These are phyloP conservation scores for Calamus simplicifolius DNA, from an alignment of 176 grass and related monocot species.

Conservation along the genomic window DNA sequence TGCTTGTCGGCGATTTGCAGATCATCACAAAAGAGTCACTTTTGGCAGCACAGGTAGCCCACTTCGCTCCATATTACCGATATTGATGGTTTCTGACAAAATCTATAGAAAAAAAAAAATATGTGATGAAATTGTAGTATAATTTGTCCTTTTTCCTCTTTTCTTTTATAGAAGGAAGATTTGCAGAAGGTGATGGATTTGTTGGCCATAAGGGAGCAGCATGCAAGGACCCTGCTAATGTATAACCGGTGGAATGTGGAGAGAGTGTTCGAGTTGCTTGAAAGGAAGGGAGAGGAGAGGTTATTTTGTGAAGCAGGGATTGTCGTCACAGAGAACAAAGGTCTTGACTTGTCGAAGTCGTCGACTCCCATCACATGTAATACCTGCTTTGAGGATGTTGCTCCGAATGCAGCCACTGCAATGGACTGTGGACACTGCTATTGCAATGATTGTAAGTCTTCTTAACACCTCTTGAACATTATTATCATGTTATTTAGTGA, in stretches of 20 bases:
- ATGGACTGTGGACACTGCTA: conserved; percentile 57
- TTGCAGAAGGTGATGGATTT: conserved; percentile 38
- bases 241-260: conserved; percentile 44
- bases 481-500: neutral
- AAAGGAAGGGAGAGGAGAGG: conserved; percentile 27
- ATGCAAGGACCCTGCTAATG: conserved; percentile 39
- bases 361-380: conserved; percentile 22
- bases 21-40: conserved; percentile 18
- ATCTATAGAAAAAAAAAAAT: too few species aligned
- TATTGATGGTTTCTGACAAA: neutral
- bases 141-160: neutral
- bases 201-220: conserved; percentile 36
- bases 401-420: conserved; percentile 10
- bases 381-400: conserved; percentile 35
- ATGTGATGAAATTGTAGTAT: neutral
- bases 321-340: conserved; percentile 12
- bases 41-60: conserved; percentile 16
- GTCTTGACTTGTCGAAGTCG: neutral
- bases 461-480: too few species aligned
- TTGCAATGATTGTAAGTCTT: conserved; percentile 52
- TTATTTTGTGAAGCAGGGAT: conserved; percentile 38
- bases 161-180: conserved; percentile 26
- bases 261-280: conserved; percentile 29
- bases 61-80: neutral
- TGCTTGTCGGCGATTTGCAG: conserved; percentile 3